Base-by-base conservation (phyloP, 441 rosid genomes). In the Corymbia citriodora region DNA sequence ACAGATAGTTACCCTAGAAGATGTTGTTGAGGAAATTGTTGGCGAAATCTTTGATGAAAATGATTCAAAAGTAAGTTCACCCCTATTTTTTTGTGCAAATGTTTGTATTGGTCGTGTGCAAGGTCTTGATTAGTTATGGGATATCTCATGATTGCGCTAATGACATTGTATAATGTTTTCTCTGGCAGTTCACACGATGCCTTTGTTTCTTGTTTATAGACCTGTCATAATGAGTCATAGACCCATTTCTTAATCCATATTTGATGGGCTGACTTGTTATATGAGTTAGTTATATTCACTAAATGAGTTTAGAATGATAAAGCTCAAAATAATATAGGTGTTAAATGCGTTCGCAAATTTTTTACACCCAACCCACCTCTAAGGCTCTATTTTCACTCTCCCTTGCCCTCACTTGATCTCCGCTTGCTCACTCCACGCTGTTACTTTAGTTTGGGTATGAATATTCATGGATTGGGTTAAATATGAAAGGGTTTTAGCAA, bases 1-100 rank as follows among this genome's bases (percentile, higher is more conserved):
- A 93, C 98, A 98, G 99, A 88, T 98, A 92, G 99, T 95, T 89
- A 97, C 99, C 79, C 94, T 98, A 88, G 99, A 98, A 95, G 99
- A 97, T 86, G 99, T 96, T 88, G 99, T 97, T 85, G 99, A 98
- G 93, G 99, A 98, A 95, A 97, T 98, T 91, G 99, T 98, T 91
- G 99, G 99, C 89, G 99, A 98, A 94, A 97, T 98, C 88, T 98
- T 98, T 87, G 99, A 98, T 88, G 99, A 98, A 95, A 98, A 95
- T 92, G 99, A 98, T 94, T 98, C 99, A 87, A 98, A 97, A 91
- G 99, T 98, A 94, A 94, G 81, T 88, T 48, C 88, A 25, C 63
- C 85, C 10, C 85, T 11, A 27, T 40, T 74, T 40, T 45, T 74
- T 21, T 74, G 52, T 74, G 16, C 29, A 40, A 45, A 74, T 74